A percentile compares a stretch with the other conserved stretches of the same genome.
Evolutionary conservation across 78 protist genomes (phyloP).

Genomic region (Mantamonas sphyraenae): DNA sequence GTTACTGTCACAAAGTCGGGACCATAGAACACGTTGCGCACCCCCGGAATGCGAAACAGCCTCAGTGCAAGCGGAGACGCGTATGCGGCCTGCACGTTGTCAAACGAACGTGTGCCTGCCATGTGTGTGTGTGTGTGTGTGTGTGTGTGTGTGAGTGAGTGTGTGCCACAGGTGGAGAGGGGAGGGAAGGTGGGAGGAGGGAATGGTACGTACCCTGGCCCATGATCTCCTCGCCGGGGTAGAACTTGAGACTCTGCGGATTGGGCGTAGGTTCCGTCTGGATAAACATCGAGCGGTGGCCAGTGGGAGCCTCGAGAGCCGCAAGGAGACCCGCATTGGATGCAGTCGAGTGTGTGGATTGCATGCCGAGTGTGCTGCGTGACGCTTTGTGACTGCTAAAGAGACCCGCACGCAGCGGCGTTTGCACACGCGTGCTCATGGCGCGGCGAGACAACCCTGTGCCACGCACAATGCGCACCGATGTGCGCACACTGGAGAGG

Average conservation of each 20-base stretch:
- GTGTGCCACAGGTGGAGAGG: not conserved
- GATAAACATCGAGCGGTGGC: slow-evolving; percentile 37
- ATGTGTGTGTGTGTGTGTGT: not conserved
- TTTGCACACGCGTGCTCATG: too few species aligned
- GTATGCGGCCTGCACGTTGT: not conserved
- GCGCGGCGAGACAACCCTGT: too few species aligned
- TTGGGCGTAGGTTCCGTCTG: slow-evolving; percentile 50
- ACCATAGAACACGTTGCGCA: slow-evolving; percentile 34
- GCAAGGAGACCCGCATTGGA: too few species aligned
- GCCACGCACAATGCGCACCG: too few species aligned
- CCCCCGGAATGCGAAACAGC: slow-evolving; percentile 39
- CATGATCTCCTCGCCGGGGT: slow-evolving; percentile 24
- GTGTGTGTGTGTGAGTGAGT: not conserved
- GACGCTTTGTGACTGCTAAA: too few species aligned
- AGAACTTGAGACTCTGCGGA: slow-evolving; percentile 29
- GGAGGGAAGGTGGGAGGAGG: too few species aligned
- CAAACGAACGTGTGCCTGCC: not conserved
- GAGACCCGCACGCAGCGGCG: too few species aligned
- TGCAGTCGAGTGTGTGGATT: too few species aligned
- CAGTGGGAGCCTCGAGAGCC: too few species aligned
- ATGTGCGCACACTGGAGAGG: too few species aligned
- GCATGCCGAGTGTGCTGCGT: too few species aligned
- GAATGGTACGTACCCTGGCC: too few species aligned
- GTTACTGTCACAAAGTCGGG: slow-evolving; percentile 52
- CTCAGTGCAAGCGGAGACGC: slow-evolving; percentile 46